Percentiles rank a stretch among this genome's conserved stretches.
These are phyloP conservation scores for Yarrowia divulgata DNA, from an alignment of 805 yeast genomes.

Conservation along the genomic window DNA sequence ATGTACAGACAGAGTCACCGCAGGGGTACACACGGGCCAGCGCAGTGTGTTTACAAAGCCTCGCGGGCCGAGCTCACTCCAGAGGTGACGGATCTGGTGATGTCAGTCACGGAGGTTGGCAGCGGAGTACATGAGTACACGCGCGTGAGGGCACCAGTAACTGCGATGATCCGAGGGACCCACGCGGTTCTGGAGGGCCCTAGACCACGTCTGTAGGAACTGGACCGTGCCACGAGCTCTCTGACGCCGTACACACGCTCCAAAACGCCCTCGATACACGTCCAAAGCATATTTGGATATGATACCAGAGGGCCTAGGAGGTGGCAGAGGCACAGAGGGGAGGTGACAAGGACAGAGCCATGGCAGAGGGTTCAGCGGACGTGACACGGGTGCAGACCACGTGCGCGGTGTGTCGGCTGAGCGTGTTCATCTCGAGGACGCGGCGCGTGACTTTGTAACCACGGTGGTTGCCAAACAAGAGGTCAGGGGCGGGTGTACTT, in stretches of 20 bases:
- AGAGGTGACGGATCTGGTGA: not conserved
- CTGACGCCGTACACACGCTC: conserved; percentile 3
- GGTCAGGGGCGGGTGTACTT: conserved; percentile 23
- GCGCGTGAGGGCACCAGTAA: conserved; percentile 4
- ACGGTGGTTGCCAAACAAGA: conserved; percentile 6
- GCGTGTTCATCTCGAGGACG: conserved; percentile 18
- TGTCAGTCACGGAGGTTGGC: conserved; percentile 17
- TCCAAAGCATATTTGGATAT: conserved; percentile 35
- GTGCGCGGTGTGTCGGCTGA: not conserved
- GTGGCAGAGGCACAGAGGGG: conserved; percentile 10
- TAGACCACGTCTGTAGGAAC: not conserved
- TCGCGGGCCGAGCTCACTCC: not conserved
- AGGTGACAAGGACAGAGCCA: conserved; percentile 2
- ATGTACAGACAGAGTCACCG: not conserved
- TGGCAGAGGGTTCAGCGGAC: not conserved
- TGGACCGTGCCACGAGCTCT: conserved; percentile 5
- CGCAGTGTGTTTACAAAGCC: conserved; percentile 10
- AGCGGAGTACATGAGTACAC: conserved; percentile 17
- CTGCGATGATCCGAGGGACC: conserved; percentile 9
- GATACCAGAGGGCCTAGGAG: conserved; percentile 1
- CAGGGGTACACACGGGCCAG: not conserved
- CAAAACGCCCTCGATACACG: conserved; percentile 5
- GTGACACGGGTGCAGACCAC: not conserved
- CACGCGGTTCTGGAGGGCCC: not conserved
- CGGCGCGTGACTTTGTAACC: conserved; percentile 23